Evolutionary conservation across 768 basidiomycete genomes (phyloP).

Genomic region (Boletus rubescentipes): DNA sequence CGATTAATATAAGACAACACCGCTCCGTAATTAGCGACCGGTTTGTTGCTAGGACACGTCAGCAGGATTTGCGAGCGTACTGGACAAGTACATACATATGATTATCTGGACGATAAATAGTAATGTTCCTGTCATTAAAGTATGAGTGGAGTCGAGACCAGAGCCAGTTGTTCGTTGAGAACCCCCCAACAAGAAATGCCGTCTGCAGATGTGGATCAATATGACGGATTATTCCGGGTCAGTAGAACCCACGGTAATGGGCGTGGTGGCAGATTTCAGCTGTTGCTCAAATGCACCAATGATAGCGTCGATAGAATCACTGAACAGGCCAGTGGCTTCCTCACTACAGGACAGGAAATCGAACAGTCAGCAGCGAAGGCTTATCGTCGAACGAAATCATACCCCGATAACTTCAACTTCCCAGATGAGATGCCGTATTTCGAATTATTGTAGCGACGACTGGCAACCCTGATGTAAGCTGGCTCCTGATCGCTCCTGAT

Average conservation of each 20-base stretch:
- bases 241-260: constrained; percentile 1
- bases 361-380: background rate
- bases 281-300: constrained; percentile 14
- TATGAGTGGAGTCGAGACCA: constrained; percentile 11
- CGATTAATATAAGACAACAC: background rate
- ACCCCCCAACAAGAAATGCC: constrained; percentile 16
- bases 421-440: constrained; percentile 4
- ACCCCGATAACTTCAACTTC: constrained; percentile 12
- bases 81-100: constrained; percentile 3
- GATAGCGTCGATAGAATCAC: constrained; percentile 6
- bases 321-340: constrained; percentile 13
- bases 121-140: background rate
- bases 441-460: background rate
- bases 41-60: constrained; percentile 2
- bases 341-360: background rate
- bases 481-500: constrained; percentile 6
- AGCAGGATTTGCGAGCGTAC: background rate
- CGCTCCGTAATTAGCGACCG: constrained; percentile 9
- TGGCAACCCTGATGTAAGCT: constrained; percentile 3
- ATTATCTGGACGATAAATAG: constrained; percentile 2
- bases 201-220: background rate
- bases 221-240: background rate
- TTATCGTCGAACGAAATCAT: background rate
- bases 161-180: constrained; percentile 11
- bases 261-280: background rate